phyloP scores from a whole-genome alignment of 2,329 filamentous ascomycete genomes.

The Xylariaceae sp. region DNA sequence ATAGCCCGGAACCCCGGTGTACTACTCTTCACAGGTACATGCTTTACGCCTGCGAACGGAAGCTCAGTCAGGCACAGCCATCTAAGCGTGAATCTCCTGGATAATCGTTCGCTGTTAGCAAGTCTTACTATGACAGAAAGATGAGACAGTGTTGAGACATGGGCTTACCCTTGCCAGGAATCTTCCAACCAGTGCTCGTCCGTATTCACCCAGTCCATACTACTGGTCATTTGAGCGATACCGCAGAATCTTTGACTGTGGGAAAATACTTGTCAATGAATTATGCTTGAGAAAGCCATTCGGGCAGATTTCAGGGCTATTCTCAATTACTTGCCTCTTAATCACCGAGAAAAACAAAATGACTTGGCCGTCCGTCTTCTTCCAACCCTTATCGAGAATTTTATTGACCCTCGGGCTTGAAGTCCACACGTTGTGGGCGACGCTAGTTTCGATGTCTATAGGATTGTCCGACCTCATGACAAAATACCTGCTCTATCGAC shows the following conservation, averaged over 20 bases:
- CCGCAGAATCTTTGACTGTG: slow-evolving; percentile 6
- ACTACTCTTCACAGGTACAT: slow-evolving; percentile 10
- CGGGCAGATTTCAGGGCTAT: neutral
- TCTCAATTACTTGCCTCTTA: neutral
- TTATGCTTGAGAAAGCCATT: neutral
- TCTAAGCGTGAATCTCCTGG: slow-evolving; percentile 2
- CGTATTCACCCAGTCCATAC: slow-evolving; percentile 12
- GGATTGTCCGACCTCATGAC: slow-evolving; percentile 12
- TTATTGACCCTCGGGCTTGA: slow-evolving; percentile 2
- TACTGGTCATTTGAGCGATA: slow-evolving; percentile 14
- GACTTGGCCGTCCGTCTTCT: slow-evolving; percentile 5
- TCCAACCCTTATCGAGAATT: slow-evolving; percentile 9
- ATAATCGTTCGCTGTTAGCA: neutral
- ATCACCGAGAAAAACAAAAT: slow-evolving; percentile 17
- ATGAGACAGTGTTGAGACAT: neutral
- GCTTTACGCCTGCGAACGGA: slow-evolving; percentile 5
- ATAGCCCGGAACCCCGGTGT: slow-evolving; percentile 14
- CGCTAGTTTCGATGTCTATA: slow-evolving; percentile 8
- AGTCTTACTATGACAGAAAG: neutral
- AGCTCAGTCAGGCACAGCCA: slow-evolving; percentile 8
- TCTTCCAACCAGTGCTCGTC: slow-evolving; percentile 15
- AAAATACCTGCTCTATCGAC: slow-evolving; percentile 7
- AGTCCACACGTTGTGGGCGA: slow-evolving; percentile 3
- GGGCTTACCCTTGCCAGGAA: slow-evolving; percentile 7
- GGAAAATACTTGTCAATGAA: neutral